Evolutionary conservation across 2,329 filamentous ascomycete species (phyloP).

Genomic region (Fusarium newnesense): DNA sequence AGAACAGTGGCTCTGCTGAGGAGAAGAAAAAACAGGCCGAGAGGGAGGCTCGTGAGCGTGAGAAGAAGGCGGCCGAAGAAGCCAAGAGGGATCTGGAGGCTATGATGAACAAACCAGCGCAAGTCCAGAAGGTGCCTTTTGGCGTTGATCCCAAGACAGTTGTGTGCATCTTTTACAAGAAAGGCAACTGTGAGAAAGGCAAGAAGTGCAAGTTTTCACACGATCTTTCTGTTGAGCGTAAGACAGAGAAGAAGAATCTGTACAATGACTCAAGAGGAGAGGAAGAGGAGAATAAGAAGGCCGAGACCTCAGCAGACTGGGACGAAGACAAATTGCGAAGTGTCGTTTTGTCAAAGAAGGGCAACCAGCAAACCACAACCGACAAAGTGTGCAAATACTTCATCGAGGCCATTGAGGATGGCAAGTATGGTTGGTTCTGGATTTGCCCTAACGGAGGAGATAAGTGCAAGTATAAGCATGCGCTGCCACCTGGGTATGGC

Average conservation of each 20-base stretch:
- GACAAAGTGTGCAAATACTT: slow-evolving; percentile 99
- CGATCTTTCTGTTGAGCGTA: slow-evolving; percentile 88
- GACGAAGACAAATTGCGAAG: slow-evolving; percentile 94
- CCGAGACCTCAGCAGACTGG: slow-evolving; percentile 95
- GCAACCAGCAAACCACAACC: slow-evolving; percentile 92
- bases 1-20: slow-evolving; percentile 81
- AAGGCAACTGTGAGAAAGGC: slow-evolving; percentile 96
- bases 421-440: slow-evolving; percentile 99
- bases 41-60: slow-evolving; percentile 76
- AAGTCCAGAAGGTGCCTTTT: slow-evolving; percentile 97
- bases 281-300: slow-evolving; percentile 80
- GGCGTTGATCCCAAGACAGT: slow-evolving; percentile 98
- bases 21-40: slow-evolving; percentile 83
- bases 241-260: slow-evolving; percentile 89
- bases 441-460: slow-evolving; percentile 94
- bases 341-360: slow-evolving; percentile 95
- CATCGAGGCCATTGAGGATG: slow-evolving; percentile 95
- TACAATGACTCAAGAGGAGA: slow-evolving; percentile 85
- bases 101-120: slow-evolving; percentile 89
- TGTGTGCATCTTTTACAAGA: slow-evolving; percentile 95
- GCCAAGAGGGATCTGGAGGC: slow-evolving; percentile 83
- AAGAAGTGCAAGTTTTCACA: slow-evolving; percentile 99
- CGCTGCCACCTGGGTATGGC: slow-evolving; percentile 89
- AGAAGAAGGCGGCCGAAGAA: slow-evolving; percentile 90
- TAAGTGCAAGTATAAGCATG: slow-evolving; percentile 99